phyloP scores from a whole-genome alignment of 768 basidiomycete species.

The Omphalotus guepiniiformis region DNA sequence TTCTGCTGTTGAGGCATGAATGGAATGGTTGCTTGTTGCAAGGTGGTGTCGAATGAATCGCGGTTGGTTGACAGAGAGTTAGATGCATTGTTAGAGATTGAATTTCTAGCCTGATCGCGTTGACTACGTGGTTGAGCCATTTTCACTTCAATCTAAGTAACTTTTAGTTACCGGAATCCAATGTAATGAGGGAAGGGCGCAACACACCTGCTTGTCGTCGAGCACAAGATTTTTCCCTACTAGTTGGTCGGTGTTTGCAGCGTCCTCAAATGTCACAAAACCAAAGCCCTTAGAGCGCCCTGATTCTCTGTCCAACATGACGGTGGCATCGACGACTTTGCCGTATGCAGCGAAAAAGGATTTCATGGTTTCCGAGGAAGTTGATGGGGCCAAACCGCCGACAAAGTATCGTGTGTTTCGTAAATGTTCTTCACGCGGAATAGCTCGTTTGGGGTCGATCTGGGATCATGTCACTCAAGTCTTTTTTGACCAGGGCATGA shows the following conservation, averaged over 20 bases:
- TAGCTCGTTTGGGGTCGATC: conserved; percentile 89
- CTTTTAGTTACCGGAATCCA: background rate
- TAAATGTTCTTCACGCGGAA: conserved; percentile 77
- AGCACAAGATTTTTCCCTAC: conserved; percentile 62
- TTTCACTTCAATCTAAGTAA: conserved; percentile 75
- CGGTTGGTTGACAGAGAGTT: conserved; percentile 15
- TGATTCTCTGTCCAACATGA: conserved; percentile 81
- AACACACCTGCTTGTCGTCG: conserved; percentile 70
- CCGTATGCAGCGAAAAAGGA: conserved; percentile 70
- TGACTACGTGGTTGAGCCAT: conserved; percentile 70
- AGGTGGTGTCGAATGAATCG: conserved; percentile 30
- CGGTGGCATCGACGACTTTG: conserved; percentile 78
- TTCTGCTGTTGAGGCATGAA: conserved; percentile 33
- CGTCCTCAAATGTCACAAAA: conserved; percentile 77
- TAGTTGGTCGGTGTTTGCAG: conserved; percentile 58
- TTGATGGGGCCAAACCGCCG: conserved; percentile 64
- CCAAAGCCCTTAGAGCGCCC: conserved; percentile 79
- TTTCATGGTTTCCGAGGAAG: conserved; percentile 68
- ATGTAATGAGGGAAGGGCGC: background rate
- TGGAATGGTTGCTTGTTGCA: conserved; percentile 27
- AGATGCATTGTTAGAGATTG: conserved; percentile 11
- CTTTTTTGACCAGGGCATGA: background rate
- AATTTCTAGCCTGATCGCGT: conserved; percentile 47
- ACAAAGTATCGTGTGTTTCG: conserved; percentile 79
- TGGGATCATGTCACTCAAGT: conserved; percentile 26